Percentiles rank a stretch among this genome's conserved stretches.
phyloP scores from a whole-genome alignment of 1,284 basidiomycete species.

The Leccinum huronense region DNA sequence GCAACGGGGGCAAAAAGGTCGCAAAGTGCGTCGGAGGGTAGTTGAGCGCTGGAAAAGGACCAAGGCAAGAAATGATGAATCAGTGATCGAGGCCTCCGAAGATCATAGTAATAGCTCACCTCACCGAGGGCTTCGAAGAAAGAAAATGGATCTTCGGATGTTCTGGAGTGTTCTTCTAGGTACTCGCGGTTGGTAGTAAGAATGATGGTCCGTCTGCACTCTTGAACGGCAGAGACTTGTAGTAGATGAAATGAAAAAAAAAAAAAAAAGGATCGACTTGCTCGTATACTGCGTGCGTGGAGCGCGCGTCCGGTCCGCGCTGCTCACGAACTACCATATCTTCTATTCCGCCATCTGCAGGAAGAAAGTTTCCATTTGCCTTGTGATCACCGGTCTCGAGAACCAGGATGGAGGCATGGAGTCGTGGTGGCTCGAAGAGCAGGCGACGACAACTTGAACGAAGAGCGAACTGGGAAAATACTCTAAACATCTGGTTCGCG shows the following conservation, averaged over 20 bases:
- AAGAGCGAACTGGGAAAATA: slow-evolving; percentile 97
- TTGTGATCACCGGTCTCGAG: slow-evolving; percentile 33
- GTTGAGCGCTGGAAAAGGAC: slow-evolving; percentile 42
- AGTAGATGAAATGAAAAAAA: no score
- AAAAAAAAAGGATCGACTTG: no score
- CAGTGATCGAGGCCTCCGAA: slow-evolving; percentile 16
- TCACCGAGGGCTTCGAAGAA: no score
- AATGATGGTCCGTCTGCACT: no score
- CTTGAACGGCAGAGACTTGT: not conserved
- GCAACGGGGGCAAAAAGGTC: slow-evolving; percentile 55
- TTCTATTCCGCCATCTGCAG: slow-evolving; percentile 35
- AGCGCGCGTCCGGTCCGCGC: slow-evolving; percentile 14
- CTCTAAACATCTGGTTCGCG: slow-evolving; percentile 99
- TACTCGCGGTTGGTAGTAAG: no score
- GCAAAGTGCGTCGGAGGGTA: slow-evolving; percentile 71
- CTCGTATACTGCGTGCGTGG: no score
- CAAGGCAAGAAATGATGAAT: slow-evolving; percentile 26
- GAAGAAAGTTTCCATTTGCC: slow-evolving; percentile 31
- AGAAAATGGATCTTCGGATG: no score
- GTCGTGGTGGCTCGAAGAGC: slow-evolving; percentile 24
- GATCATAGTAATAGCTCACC: no score
- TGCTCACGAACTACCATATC: slow-evolving; percentile 31
- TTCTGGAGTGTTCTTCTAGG: no score
- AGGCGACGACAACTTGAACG: slow-evolving; percentile 45
- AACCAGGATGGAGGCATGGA: slow-evolving; percentile 31